Base-by-base conservation (phyloP, 106 monocot genomes). In the Alisma plantagoaquatica region DNA sequence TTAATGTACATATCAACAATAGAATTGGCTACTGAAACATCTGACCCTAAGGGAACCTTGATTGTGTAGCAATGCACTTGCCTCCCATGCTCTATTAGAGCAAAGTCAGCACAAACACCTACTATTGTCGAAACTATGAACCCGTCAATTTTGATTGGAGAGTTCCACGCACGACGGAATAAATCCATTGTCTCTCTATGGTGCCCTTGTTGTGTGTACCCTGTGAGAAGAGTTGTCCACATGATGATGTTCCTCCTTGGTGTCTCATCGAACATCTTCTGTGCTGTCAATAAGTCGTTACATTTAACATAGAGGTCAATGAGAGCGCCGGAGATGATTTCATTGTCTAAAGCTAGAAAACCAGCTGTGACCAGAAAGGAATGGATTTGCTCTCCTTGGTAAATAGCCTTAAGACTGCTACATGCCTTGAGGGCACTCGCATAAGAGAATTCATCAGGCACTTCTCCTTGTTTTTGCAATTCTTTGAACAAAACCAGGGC, bases 1-100 rank as follows among this genome's bases (percentile, higher is more conserved):
- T 79, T 79, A 41, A 66, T 41, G 65, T 79, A 79, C 74, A 79
- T 62, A 25, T 79, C 74, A 3, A 74, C 52, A 4, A 74, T 30
- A 1, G 79, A 74, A 31, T 79, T 74, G 3, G 54, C 65, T 17
- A 70, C 70, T 0, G 74, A 74, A 29, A 79, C 46, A 35, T 79
- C 79, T 12, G 14, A 42, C 4, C 68, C 66, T n/a, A n/a, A 65
- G 7, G 70, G 61, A 10, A 20, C 18, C 56, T 79, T 79, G 20
- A 70, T 18, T 9, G 66, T 35, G 23, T 46, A 69, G 25, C 45
- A 64, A 54, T 79, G 79, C 18, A 79, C 23, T 53, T 74, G 79
- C 32, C 43, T 74, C 29, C 70, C 79, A 24, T 74, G 74, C 26
- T 66, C 69, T 0, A 74, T 23, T 17, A 79, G 31, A 23, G 79